phyloP scores from a whole-genome alignment of 371 early-diverging fungal genomes.

The Blakeslea trispora region DNA sequence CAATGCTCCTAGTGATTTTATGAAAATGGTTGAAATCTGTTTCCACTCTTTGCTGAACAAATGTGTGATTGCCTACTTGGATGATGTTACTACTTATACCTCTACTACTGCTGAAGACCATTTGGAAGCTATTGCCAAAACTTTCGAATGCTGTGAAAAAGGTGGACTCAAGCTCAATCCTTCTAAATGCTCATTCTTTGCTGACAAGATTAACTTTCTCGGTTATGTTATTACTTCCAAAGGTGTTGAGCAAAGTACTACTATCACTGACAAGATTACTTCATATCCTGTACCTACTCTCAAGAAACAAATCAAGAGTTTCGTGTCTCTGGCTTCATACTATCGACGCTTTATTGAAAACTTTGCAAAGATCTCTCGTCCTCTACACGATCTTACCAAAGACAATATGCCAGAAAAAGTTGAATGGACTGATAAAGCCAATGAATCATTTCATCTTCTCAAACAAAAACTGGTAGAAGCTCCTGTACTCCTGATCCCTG shows the following conservation, averaged over 20 bases:
- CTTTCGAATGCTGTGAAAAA: not conserved
- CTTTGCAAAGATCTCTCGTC: conserved; percentile 4
- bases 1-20: conserved; percentile 38
- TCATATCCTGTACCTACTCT: conserved; percentile 6
- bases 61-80: conserved; percentile 3
- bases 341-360: not conserved
- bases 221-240: conserved; percentile 2
- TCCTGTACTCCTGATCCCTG: not conserved
- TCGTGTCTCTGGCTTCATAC: conserved; percentile 5
- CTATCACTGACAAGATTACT: not conserved
- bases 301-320: not conserved
- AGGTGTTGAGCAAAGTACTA: not conserved
- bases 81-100: conserved; percentile 2
- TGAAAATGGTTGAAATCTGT: conserved; percentile 35
- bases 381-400: conserved; percentile 1
- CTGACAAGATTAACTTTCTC: not conserved
- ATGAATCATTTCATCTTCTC: not conserved
- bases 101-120: not conserved
- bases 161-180: not conserved
- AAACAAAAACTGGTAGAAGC: not conserved
- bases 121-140: not conserved
- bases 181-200: conserved; percentile 3
- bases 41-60: conserved; percentile 19
- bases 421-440: not conserved
- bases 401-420: not conserved